Conservation (phyloP, 345 rosid species). For the Gossypium thurberi region DNA sequence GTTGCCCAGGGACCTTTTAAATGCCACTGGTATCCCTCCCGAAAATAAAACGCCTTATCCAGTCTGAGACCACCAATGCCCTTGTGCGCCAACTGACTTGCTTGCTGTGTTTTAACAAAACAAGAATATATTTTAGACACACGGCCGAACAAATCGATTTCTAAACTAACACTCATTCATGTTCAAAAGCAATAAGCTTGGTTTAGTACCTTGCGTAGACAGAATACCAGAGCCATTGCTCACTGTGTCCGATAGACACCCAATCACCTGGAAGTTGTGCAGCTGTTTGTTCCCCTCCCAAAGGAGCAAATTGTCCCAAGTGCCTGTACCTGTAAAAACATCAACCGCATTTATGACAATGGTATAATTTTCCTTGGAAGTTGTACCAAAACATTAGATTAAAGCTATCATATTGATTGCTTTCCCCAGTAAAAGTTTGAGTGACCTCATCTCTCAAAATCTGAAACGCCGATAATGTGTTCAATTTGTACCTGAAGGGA, state of each 20-base stretch:
- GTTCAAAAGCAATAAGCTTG: neutral
- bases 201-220: constrained; percentile 74
- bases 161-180: neutral
- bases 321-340: constrained; percentile 64
- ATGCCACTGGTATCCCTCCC: constrained; percentile 94
- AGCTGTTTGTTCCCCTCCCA: constrained; percentile 98
- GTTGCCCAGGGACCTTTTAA: constrained; percentile 19
- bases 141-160: neutral
- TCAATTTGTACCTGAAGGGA: constrained; percentile 63
- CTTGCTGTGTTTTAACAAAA: constrained; percentile 46
- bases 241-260: constrained; percentile 87
- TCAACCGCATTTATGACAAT: neutral
- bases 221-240: constrained; percentile 98
- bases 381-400: neutral
- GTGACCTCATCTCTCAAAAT: neutral
- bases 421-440: neutral
- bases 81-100: constrained; percentile 97
- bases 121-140: neutral
- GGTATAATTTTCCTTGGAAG: neutral
- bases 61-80: constrained; percentile 76
- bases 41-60: constrained; percentile 83
- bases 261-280: constrained; percentile 97
- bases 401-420: neutral
- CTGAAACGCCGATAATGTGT: neutral
- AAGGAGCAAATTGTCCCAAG: constrained; percentile 89